These are phyloP conservation scores for Paramecium sonneborni DNA, from an alignment of 73 alveolate species.

Conservation along the genomic window DNA sequence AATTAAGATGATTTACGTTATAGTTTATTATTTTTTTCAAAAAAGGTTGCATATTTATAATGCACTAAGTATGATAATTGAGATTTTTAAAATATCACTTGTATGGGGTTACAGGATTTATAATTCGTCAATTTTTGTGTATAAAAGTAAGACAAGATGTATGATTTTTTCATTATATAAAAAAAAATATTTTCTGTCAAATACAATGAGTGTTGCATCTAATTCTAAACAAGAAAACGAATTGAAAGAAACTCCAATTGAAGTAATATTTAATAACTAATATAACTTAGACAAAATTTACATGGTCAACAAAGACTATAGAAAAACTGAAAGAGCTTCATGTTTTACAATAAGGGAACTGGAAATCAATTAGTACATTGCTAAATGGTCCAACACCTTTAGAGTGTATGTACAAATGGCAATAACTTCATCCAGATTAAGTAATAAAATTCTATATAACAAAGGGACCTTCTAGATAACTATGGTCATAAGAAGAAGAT, in stretches of 20 bases:
- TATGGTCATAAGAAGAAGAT: slow-evolving; percentile 54
- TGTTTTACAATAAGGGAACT: slow-evolving; percentile 6
- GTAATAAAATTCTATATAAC: neutral
- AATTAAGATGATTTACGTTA: neutral
- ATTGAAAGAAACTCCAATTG: neutral
- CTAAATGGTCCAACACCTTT: slow-evolving; percentile 40
- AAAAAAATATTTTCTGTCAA: neutral
- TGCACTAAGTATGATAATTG: neutral
- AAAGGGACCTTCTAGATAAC: neutral
- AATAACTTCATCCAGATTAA: slow-evolving; percentile 29
- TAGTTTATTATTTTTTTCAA: neutral
- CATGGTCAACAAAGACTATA: neutral
- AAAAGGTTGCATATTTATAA: neutral
- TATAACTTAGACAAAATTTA: neutral
- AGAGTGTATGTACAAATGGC: slow-evolving; percentile 2
- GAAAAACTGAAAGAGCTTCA: slow-evolving; percentile 16
- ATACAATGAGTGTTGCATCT: neutral
- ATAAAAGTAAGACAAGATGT: neutral
- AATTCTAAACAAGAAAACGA: neutral
- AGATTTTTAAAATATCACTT: neutral
- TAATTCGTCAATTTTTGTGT: neutral
- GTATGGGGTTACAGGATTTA: neutral
- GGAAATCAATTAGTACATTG: neutral
- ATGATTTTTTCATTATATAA: neutral
- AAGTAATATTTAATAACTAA: neutral